Evolutionary conservation across 1,284 basidiomycete species (phyloP).

Genomic region (Trametes sp.): DNA sequence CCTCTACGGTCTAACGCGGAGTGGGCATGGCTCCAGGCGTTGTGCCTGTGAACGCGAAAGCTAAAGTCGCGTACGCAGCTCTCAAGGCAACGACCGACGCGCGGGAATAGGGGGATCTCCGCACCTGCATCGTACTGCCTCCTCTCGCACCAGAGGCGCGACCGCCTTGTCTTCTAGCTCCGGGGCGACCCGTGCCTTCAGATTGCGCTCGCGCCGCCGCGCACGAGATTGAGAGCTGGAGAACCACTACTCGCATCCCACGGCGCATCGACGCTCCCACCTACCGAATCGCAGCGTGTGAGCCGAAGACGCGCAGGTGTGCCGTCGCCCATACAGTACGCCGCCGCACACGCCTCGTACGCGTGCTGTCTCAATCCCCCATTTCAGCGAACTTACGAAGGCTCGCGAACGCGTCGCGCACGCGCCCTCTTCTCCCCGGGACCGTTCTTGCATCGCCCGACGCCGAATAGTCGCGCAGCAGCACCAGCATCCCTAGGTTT

Average conservation of each 20-base stretch:
- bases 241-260: too few species aligned
- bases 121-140: not conserved
- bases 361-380: slow-evolving; percentile 10
- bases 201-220: not conserved
- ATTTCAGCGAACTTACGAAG: not conserved
- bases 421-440: too few species aligned
- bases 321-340: not conserved
- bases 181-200: not conserved
- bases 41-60: not conserved
- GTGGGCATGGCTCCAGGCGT: too few species aligned
- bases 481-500: too few species aligned
- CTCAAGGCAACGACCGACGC: not conserved
- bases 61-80: not conserved
- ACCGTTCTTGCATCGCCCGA: too few species aligned
- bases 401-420: not conserved
- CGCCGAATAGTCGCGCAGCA: too few species aligned
- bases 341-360: not conserved
- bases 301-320: not conserved
- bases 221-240: too few species aligned
- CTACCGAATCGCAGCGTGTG: not conserved
- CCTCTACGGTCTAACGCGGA: too few species aligned
- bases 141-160: not conserved
- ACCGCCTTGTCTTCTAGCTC: not conserved
- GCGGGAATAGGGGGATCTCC: slow-evolving; percentile 6
- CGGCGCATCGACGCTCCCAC: slow-evolving; percentile 5